These are phyloP conservation scores for Paecilomyces niveus DNA, from an alignment of 2,329 filamentous ascomycete species.

Conservation along the genomic window DNA sequence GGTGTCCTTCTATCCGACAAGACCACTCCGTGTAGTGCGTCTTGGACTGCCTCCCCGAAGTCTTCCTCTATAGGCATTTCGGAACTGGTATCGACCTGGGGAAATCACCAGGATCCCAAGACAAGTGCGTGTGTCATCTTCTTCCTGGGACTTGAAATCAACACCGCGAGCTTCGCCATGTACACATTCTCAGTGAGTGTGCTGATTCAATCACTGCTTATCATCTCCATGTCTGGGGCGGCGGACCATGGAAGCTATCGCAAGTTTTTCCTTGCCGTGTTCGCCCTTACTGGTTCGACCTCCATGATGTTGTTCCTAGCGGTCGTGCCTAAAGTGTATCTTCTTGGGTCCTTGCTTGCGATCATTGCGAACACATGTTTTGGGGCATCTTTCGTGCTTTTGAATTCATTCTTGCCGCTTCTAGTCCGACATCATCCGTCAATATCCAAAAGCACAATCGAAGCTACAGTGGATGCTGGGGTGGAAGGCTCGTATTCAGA, in stretches of 20 bases:
- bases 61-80: conserved; percentile 10
- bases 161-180: conserved; percentile 96
- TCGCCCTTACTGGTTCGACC: conserved; percentile 73
- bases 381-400: conserved; percentile 85
- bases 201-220: conserved; percentile 76
- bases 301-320: conserved; percentile 85
- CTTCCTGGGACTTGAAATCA: conserved; percentile 77
- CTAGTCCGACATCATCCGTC: conserved; percentile 78
- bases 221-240: conserved; percentile 92
- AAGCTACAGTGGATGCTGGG: conserved; percentile 1
- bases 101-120: conserved; percentile 14
- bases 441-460: conserved; percentile 26
- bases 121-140: conserved; percentile 72
- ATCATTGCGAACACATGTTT: conserved; percentile 91
- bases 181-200: conserved; percentile 96
- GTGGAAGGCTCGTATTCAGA: conserved; percentile 3
- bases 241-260: conserved; percentile 91
- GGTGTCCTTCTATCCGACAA: conserved; percentile 77
- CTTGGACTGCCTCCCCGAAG: conserved; percentile 43
- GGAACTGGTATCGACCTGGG: conserved; percentile 13
- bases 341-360: conserved; percentile 75
- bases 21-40: conserved; percentile 64
- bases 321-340: conserved; percentile 65
- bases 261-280: conserved; percentile 78
- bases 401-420: conserved; percentile 91